Evolutionary conservation across 495 filamentous ascomycete species (phyloP).

Genomic region (Cudoniella acicularis): DNA sequence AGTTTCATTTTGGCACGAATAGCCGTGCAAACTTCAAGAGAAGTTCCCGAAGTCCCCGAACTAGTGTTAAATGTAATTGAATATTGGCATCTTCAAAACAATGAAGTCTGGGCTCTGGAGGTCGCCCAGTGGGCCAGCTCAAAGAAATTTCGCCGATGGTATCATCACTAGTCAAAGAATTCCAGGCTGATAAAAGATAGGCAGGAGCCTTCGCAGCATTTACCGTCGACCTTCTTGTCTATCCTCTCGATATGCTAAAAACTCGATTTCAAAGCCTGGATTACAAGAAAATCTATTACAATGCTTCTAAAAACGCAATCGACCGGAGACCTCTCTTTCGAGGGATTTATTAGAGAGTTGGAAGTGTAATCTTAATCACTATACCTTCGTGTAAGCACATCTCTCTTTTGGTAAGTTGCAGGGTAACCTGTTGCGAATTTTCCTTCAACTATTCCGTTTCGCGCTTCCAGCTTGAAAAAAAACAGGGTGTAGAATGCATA

Average conservation of each 20-base stretch:
- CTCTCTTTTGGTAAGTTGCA: slow-evolving; percentile 15
- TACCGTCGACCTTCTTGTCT: slow-evolving; percentile 74
- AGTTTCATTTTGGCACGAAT: no score
- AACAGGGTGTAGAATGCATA: no score
- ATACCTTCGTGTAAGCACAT: slow-evolving; percentile 75
- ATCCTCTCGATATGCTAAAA: slow-evolving; percentile 83
- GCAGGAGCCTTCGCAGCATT: slow-evolving; percentile 81
- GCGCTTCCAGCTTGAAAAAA: no score
- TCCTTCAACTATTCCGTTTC: no score
- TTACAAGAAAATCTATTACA: slow-evolving; percentile 59
- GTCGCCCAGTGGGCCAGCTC: no score
- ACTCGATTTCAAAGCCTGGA: slow-evolving; percentile 77
- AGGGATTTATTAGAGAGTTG: slow-evolving; percentile 85
- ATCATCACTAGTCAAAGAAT: not conserved
- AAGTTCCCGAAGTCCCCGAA: no score
- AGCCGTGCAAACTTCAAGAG: no score
- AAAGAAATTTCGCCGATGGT: not conserved
- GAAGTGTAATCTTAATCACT: slow-evolving; percentile 83
- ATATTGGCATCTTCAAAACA: no score
- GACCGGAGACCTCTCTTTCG: slow-evolving; percentile 57
- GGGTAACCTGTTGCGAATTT: no score
- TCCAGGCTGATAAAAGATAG: slow-evolving; percentile 35
- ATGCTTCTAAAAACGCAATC: slow-evolving; percentile 47
- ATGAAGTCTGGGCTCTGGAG: no score
- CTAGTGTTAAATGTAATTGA: no score